phyloP scores from a whole-genome alignment of 345 rosid genomes.

The Ailanthus altissimus region DNA sequence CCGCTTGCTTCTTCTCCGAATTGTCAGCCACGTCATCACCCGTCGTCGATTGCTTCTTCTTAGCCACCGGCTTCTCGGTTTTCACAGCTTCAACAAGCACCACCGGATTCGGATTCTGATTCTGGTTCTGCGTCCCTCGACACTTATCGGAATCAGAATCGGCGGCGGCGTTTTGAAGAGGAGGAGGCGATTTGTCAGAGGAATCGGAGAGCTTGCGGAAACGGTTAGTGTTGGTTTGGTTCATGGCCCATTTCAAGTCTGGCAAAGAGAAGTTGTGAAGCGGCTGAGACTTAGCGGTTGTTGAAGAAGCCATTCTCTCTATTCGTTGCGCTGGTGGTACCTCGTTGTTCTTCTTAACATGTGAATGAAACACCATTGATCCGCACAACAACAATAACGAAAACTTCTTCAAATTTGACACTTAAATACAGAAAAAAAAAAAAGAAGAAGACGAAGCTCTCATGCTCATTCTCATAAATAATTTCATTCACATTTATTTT shows the following conservation, averaged over 20 bases:
- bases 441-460: neutral
- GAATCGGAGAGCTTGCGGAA: slow-evolving; percentile 42
- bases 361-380: slow-evolving; percentile 23
- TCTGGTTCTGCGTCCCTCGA: no score
- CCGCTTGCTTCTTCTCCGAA: slow-evolving; percentile 37
- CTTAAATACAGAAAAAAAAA: no score
- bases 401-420: neutral
- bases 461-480: no score
- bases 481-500: no score
- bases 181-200: slow-evolving; percentile 18
- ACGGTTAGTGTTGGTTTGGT: slow-evolving; percentile 40
- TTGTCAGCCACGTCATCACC: slow-evolving; percentile 29
- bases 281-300: slow-evolving; percentile 49
- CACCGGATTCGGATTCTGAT: slow-evolving; percentile 16
- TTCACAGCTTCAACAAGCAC: slow-evolving; percentile 19
- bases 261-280: slow-evolving; percentile 69
- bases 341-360: neutral
- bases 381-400: no score
- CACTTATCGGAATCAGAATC: slow-evolving; percentile 27
- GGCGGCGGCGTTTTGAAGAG: slow-evolving; percentile 1
- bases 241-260: slow-evolving; percentile 62
- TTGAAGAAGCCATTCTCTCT: slow-evolving; percentile 39
- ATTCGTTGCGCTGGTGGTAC: neutral
- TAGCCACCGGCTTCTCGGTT: slow-evolving; percentile 21
- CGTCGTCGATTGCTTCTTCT: slow-evolving; percentile 25